Evolutionary conservation across 2,329 filamentous ascomycete genomes (phyloP).

Genomic region (Geosmithia putterillii): DNA sequence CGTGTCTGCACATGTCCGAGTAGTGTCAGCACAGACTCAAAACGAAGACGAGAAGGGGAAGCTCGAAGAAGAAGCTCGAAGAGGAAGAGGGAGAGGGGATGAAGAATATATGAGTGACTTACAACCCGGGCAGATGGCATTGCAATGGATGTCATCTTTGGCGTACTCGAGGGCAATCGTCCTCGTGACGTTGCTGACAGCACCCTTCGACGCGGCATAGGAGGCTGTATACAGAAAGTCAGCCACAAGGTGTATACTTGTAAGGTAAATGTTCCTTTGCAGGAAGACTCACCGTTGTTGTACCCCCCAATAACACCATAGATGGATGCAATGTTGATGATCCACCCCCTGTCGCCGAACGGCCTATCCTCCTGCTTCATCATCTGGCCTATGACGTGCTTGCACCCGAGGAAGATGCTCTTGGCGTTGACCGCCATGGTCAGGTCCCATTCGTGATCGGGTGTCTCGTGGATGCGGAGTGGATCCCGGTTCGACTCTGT

Average conservation of each 20-base stretch:
- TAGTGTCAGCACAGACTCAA: neutral
- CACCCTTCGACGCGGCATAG: constrained; percentile 36
- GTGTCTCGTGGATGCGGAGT: constrained; percentile 28
- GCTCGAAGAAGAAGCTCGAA: neutral
- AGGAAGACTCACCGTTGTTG: constrained; percentile 10
- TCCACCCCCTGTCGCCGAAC: constrained; percentile 31
- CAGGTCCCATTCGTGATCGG: constrained; percentile 30
- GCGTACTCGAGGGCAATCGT: constrained; percentile 37
- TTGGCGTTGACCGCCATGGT: constrained; percentile 23
- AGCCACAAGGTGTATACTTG: neutral
- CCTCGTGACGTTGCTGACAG: constrained; percentile 34
- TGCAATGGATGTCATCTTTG: constrained; percentile 32
- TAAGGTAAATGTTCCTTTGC: no score
- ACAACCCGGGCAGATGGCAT: constrained; percentile 40
- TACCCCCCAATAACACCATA: constrained; percentile 22
- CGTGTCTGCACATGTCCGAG: constrained; percentile 7
- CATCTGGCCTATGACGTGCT: constrained; percentile 35
- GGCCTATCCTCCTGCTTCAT: constrained; percentile 26
- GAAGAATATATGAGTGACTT: constrained; percentile 6
- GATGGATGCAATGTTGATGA: constrained; percentile 34
- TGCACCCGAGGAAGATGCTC: constrained; percentile 26
- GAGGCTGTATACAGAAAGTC: constrained; percentile 11
- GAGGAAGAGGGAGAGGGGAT: neutral
- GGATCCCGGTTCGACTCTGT: constrained; percentile 19
- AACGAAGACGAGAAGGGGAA: neutral